Conservation (phyloP, 805 yeast species). For the Wickerhamia fluorescens region DNA sequence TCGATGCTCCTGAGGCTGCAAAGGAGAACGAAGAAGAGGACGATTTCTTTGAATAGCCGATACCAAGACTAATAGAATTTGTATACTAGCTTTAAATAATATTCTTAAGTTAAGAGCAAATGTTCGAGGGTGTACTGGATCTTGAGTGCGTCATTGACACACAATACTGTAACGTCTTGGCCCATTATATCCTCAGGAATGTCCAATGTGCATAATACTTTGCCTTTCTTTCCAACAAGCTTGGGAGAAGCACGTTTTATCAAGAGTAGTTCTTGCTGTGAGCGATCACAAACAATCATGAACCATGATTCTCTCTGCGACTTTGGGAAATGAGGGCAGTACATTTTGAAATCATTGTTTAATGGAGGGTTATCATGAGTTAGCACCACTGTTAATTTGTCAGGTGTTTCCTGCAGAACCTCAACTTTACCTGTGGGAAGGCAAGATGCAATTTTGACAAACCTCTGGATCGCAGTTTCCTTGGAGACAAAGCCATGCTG, state of each 20-base stretch:
- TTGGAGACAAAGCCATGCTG: slow-evolving; percentile 7
- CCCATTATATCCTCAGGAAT: slow-evolving; percentile 47
- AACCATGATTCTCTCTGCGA: slow-evolving; percentile 94
- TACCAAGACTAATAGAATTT: not conserved
- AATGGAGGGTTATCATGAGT: slow-evolving; percentile 46
- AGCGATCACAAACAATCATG: slow-evolving; percentile 48
- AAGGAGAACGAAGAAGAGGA: slow-evolving; percentile 15
- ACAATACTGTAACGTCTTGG: slow-evolving; percentile 35
- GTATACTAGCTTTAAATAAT: slow-evolving; percentile 3
- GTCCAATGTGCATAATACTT: slow-evolving; percentile 37
- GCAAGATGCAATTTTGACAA: slow-evolving; percentile 44
- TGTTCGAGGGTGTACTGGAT: slow-evolving; percentile 29
- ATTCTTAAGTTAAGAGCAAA: slow-evolving; percentile 1
- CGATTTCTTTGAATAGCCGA: slow-evolving; percentile 24
- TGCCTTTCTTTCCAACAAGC: slow-evolving; percentile 29
- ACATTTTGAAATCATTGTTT: slow-evolving; percentile 57
- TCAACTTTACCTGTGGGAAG: slow-evolving; percentile 55
- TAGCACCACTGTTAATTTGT: slow-evolving; percentile 37
- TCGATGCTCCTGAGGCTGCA: slow-evolving; percentile 39
- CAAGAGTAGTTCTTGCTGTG: slow-evolving; percentile 47
- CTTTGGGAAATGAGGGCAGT: slow-evolving; percentile 81
- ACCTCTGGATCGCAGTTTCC: slow-evolving; percentile 30
- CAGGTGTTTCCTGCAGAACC: slow-evolving; percentile 30
- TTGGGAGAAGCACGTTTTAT: slow-evolving; percentile 73
- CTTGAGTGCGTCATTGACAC: slow-evolving; percentile 64